These are phyloP conservation scores for Psilocybe tampanensis DNA, from an alignment of 768 basidiomycete genomes.

Conservation along the genomic window DNA sequence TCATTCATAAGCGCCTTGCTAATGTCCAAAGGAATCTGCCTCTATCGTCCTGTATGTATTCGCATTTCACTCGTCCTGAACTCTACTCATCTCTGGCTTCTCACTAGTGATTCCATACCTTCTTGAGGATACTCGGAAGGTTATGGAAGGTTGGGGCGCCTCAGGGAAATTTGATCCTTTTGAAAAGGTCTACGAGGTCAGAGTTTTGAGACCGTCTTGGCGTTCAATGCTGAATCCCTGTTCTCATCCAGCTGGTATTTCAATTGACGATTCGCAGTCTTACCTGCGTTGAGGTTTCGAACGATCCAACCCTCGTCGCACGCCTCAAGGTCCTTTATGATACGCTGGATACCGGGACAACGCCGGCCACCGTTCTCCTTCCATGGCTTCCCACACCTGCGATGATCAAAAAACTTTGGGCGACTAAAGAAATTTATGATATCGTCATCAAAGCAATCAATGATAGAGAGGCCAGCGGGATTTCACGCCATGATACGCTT, in stretches of 20 bases:
- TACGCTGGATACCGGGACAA: slow-evolving; percentile 67
- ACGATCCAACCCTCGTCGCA: slow-evolving; percentile 60
- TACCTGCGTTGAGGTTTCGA: slow-evolving; percentile 69
- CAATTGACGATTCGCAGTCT: slow-evolving; percentile 73
- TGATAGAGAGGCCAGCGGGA: slow-evolving; percentile 47
- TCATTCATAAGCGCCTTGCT: slow-evolving; percentile 73
- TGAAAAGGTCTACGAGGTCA: slow-evolving; percentile 66
- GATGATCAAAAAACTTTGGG: slow-evolving; percentile 68
- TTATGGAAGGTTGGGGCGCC: slow-evolving; percentile 67
- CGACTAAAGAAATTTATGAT: slow-evolving; percentile 77
- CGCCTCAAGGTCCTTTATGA: slow-evolving; percentile 70
- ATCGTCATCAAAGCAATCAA: slow-evolving; percentile 46
- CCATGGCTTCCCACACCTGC: slow-evolving; percentile 80
- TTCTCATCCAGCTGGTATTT: slow-evolving; percentile 57
- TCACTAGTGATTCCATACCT: slow-evolving; percentile 63
- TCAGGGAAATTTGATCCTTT: slow-evolving; percentile 74
- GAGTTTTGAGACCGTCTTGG: slow-evolving; percentile 22
- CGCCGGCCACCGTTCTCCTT: slow-evolving; percentile 69
- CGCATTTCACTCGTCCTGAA: not conserved
- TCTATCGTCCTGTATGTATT: slow-evolving; percentile 57
- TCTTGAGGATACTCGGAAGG: slow-evolving; percentile 61
- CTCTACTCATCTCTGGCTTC: not conserved
- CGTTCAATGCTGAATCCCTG: slow-evolving; percentile 10
- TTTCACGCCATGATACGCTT: slow-evolving; percentile 63
- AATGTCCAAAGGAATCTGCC: slow-evolving; percentile 64